Conservation (phyloP, 345 rosid species). For the Cardiospermum halicacabum region DNA sequence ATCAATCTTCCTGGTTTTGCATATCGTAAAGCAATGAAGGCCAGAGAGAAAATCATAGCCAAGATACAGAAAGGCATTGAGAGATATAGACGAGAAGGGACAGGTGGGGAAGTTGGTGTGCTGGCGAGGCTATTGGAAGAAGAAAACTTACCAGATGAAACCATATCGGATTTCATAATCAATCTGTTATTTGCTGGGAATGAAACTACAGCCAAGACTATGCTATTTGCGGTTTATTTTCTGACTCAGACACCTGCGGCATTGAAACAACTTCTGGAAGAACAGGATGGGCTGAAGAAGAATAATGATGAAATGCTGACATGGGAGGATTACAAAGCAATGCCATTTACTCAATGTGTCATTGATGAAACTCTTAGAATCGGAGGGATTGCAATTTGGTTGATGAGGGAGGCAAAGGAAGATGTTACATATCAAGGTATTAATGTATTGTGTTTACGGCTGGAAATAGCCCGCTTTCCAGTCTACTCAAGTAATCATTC, state of each 20-base stretch:
- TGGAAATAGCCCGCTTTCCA: too few relatives aligned
- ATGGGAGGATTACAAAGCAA: slow-evolving; percentile 79
- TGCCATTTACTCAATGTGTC: slow-evolving; percentile 85
- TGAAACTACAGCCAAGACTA: slow-evolving; percentile 83
- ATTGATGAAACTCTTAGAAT: slow-evolving; percentile 84
- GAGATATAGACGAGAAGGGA: slow-evolving; percentile 24
- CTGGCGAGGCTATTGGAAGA: slow-evolving; percentile 68
- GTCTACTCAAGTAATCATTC: too few relatives aligned
- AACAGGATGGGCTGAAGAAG: slow-evolving; percentile 42
- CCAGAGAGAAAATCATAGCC: slow-evolving; percentile 57
- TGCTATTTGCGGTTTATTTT: slow-evolving; percentile 77
- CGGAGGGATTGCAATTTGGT: slow-evolving; percentile 90
- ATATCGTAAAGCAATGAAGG: slow-evolving; percentile 76
- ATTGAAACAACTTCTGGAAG: slow-evolving; percentile 57
- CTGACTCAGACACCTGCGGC: slow-evolving; percentile 65
- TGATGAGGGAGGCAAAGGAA: slow-evolving; percentile 82
- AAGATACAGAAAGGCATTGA: slow-evolving; percentile 53
- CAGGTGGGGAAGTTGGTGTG: slow-evolving; percentile 42
- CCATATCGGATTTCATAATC: slow-evolving; percentile 69
- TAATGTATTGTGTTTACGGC: too few relatives aligned
- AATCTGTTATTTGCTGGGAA: slow-evolving; percentile 88
- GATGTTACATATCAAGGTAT: slow-evolving; percentile 67
- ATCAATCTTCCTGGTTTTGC: slow-evolving; percentile 70
- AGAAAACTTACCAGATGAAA: slow-evolving; percentile 61
- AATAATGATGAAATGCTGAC: slow-evolving; percentile 37